These are phyloP conservation scores for Adansonia digitata DNA, from an alignment of 345 rosid species.

Conservation along the genomic window DNA sequence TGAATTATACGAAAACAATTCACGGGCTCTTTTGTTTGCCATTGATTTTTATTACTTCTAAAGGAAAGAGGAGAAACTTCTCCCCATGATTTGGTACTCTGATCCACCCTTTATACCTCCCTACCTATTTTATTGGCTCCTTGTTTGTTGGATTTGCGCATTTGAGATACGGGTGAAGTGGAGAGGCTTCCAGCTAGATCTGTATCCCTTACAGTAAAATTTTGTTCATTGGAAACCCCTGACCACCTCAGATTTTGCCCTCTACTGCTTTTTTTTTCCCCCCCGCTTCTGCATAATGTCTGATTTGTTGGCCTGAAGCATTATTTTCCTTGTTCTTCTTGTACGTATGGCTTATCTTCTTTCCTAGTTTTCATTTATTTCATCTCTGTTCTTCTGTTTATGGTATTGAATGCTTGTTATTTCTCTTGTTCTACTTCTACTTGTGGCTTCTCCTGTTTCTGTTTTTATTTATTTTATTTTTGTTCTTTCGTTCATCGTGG, in stretches of 20 bases:
- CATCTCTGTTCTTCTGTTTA: background rate
- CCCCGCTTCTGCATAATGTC: constrained; percentile 5
- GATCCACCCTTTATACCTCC: background rate
- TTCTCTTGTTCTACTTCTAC: background rate
- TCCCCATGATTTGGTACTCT: background rate
- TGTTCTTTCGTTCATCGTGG: background rate
- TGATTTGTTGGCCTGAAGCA: background rate
- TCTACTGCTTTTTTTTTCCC: background rate
- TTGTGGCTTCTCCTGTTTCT: background rate
- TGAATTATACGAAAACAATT: background rate
- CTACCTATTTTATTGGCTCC: background rate
- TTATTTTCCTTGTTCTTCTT: background rate
- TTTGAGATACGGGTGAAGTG: background rate
- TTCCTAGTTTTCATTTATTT: background rate
- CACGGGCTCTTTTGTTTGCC: background rate
- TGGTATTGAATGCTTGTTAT: background rate
- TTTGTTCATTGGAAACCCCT: background rate
- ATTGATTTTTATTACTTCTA: background rate
- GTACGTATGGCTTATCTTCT: background rate
- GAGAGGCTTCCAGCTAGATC: background rate
- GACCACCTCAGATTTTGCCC: background rate
- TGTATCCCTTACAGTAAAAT: background rate
- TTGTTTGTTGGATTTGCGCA: background rate
- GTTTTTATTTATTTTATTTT: too few relatives aligned
- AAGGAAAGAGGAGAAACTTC: background rate